Base-by-base conservation (phyloP, 345 rosid species). In the Eucalyptus polyanthemos region DNA sequence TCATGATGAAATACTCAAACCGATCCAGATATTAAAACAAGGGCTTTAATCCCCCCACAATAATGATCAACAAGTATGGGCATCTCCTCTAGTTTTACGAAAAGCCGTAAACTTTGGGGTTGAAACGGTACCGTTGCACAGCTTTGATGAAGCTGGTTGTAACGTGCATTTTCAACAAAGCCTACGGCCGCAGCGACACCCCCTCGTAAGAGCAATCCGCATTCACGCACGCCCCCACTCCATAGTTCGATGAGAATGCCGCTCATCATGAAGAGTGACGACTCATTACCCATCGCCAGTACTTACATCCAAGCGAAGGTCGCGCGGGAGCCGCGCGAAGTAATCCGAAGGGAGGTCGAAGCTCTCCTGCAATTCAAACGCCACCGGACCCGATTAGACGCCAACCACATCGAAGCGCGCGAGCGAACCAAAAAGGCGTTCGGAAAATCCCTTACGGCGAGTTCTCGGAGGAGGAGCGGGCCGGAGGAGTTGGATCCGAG, bases 321-420 rank as follows among this genome's bases (percentile, higher is more conserved):
- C 99, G 53, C 87, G 11, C 53, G 99, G 99, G 34, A 97, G 87
- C 91, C 93, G 93, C 42, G 93, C 87, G 83, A 97, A 94, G 92
- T 93, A 97, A 91, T 95, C 99, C 50, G 96, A 90, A 13, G 98
- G 97, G 90, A 97, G 98, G 94, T 95, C 96, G 89, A 97, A 96
- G 89, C 95, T 91, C 80, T 93, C 95, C 99, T 96, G 96, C 97
- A 93, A 62, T 53, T 80, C 45, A 50, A 15, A n/a, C 81, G 29
- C 42, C 80, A 72, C 16, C 87, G n/a, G 58, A 27, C 44, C 3
- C 11, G n/a, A 21, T n/a, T 9, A 76, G 9, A 42, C 27, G 22
- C 25, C 47, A 14, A 76, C 51, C 7, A 24, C 24, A 14, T 11
- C 13, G 14, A 81, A 22, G 2, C 9, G 53, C 40, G 47, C 51